Evolutionary conservation across 1,284 basidiomycete species (phyloP), one percentile per base, ranked within the genome.

Genomic region (Leccinum pachyderme): DNA sequence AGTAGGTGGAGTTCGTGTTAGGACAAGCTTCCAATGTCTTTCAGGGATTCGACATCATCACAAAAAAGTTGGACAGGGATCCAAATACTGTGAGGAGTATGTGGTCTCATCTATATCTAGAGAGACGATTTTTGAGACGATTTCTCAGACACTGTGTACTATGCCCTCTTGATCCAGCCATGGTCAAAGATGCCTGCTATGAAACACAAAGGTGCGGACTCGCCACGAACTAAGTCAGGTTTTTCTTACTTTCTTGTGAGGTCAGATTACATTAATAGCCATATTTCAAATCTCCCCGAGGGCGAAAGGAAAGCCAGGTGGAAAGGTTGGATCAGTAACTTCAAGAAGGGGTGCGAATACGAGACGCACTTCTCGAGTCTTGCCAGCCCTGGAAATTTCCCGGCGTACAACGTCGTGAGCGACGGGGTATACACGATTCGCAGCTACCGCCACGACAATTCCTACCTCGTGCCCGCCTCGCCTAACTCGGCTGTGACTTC

Each of bases 1-100:
- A n/a, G n/a, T 8, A 9, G 24, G 9, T 11, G n/a, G 6, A 6
- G 15, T 37, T 24, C 31, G 15, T 28, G 5, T 29, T n/a, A 5
- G 33, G 9, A 46, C 8, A 9, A 3, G n/a, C 6, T 37, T 6
- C 15, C 2, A 2, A 57, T 13, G 6, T 33, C 13, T 39, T 35
- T 22, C 33, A 59, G 57, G 58, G 48, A 45, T 59, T 60, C 24
- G 7, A 57, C 29, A 18, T 1, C 3, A 60, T 60, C n/a, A 47
- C 53, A 24, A 57, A 18, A 24, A 27, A 5, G 12, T n/a, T 59
- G 53, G 5, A 44, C 13, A 28, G 4, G 18, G 29, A 51, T 5
- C 45, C 53, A 5, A 7, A 29, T 0, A 59, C 57, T 18, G 3
- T 60, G 9, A 50, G 53, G 53, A 56, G 57, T 60, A 49, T 5